These are phyloP conservation scores for Colletotrichum plurivorum DNA, from an alignment of 2,329 filamentous ascomycete species.

Conservation along the genomic window DNA sequence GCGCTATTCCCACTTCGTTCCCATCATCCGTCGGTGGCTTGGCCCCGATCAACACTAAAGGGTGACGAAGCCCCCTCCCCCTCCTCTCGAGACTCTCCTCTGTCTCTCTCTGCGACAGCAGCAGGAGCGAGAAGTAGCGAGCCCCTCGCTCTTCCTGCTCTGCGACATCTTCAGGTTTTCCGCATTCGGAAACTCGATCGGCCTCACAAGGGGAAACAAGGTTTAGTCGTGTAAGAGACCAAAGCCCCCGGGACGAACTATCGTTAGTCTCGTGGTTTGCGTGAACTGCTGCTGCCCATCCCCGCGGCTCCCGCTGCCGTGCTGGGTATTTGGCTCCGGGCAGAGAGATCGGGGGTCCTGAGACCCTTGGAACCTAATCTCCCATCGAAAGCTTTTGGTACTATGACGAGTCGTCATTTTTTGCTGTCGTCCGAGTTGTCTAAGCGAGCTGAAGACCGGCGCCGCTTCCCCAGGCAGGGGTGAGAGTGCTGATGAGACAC, in stretches of 20 bases:
- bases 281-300: too few species aligned
- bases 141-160: too few species aligned
- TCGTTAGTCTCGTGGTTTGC: too few species aligned
- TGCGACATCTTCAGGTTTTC: too few species aligned
- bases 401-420: not conserved
- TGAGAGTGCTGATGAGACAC: slow-evolving; percentile 74
- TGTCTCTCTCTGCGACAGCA: too few species aligned
- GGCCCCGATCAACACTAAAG: slow-evolving; percentile 5
- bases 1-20: slow-evolving; percentile 14
- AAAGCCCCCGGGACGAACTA: too few species aligned
- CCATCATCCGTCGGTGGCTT: slow-evolving; percentile 14
- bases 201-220: too few species aligned
- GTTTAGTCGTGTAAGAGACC: too few species aligned
- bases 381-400: not conserved
- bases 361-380: not conserved
- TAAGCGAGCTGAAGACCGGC: not conserved
- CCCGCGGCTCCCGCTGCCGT: too few species aligned
- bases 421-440: not conserved
- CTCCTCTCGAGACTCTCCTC: not conserved
- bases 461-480: slow-evolving; percentile 40
- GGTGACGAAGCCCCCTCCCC: not conserved
- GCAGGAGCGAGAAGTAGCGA: too few species aligned
- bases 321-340: not conserved
- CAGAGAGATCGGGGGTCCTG: not conserved
- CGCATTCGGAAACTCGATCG: too few species aligned